Percentiles rank a stretch among this genome's conserved stretches.
Conservation (phyloP, 805 yeast genomes). For the Zygotorulaspora sp. region DNA sequence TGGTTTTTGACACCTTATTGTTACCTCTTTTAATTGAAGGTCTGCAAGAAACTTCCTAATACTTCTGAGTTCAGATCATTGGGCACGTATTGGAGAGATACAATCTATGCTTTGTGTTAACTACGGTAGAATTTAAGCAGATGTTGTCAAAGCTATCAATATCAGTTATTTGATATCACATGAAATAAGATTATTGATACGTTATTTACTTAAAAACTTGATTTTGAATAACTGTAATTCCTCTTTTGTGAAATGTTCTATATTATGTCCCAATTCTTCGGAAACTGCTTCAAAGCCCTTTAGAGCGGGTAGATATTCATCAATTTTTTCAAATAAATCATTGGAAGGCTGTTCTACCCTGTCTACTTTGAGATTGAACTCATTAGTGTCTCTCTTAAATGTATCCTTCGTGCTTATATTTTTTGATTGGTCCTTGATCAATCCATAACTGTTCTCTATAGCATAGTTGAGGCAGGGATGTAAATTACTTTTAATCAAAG, state of each 20-base stretch:
- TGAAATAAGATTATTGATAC: no score
- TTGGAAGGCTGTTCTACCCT: conserved; percentile 1
- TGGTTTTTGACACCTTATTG: no score
- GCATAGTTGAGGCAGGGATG: conserved; percentile 31
- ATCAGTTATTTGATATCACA: no score
- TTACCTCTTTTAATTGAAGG: no score
- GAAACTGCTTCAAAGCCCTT: conserved; percentile 9
- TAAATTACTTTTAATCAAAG: conserved; percentile 19
- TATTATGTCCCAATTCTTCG: conserved; percentile 6
- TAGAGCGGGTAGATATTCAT: conserved; percentile 13
- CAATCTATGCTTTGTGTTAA: no score
- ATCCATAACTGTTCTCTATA: conserved; percentile 28
- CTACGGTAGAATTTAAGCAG: no score
- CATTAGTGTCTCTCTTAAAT: conserved; percentile 12
- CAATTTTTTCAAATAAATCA: conserved; percentile 1
- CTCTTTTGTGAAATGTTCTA: conserved; percentile 6
- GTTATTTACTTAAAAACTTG: not conserved
- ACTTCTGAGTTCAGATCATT: no score
- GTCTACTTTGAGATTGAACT: conserved; percentile 10
- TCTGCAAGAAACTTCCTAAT: no score
- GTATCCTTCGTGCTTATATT: conserved; percentile 5
- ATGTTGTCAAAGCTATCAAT: no score
- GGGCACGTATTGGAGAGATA: no score
- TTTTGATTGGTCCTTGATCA: conserved; percentile 12
- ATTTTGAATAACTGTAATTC: conserved; percentile 1